Evolutionary conservation across 1,139 yeast species (phyloP), one percentile per base, ranked within the genome.

Genomic region (Kurtzmaniella quercitrusa): DNA sequence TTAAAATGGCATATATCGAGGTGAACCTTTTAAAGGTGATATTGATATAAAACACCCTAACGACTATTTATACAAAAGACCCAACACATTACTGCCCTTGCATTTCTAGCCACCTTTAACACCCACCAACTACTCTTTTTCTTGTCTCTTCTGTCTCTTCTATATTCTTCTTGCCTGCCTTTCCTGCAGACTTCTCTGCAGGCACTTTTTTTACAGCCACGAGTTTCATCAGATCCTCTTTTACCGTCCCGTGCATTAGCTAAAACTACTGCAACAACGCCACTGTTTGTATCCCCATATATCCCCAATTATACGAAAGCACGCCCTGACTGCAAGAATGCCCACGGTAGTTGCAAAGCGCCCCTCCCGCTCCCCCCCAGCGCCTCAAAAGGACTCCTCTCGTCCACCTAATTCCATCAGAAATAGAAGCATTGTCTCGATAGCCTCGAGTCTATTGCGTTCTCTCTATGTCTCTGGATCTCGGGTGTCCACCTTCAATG

Each of bases 331-430:
- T 4, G 5, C 31, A 27, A 27, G n/a, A 27, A 27, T 27, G 31
- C 31, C 31, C 12, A n/a, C 31, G 5, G 31, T 27, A 27, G 31
- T 27, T 4, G 10, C 31, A 27, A n/a, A 27, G 14, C 3, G 14
- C 31, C 14, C 31, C 12, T 27, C 31, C 3, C 31, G 31, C 10
- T 5, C 12, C 31, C 31, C 31, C 5, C 4, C 4, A n/a, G 14
- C 31, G 5, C 31, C 31, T 4, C 31, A 10, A 10, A 27, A 27
- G 31, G 12, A 10, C 31, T 27, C 31, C 14, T 31, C 36, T 31
- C 41, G 38, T 24, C 44, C 44, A 12, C 44, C 36, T 5, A 44
- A 41, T 17, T 31, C 46, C 3, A 17, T 38, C 8, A 37, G 43
- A n/a, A 19, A 24, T 7, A 38, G 44, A 39, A 34, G 27, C 33